A percentile compares a stretch with the other conserved stretches of the same genome.
phyloP scores from a whole-genome alignment of 2,329 filamentous ascomycete genomes.

The Dothiorella sarmentorum region DNA sequence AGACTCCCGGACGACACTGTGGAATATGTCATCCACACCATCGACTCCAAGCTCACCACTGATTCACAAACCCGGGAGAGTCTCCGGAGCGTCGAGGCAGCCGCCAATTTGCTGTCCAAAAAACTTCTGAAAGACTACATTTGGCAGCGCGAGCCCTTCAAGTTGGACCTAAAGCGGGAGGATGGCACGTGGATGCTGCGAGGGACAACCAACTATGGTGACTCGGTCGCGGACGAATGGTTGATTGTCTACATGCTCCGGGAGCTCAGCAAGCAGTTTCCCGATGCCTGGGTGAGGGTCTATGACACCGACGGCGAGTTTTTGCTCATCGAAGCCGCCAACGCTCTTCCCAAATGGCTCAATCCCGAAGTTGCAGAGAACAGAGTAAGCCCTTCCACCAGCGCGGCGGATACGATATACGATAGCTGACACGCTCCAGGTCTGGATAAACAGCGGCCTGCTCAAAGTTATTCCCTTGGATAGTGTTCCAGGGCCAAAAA shows the following conservation, averaged over 20 bases:
- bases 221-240: constrained; percentile 97
- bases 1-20: constrained; percentile 77
- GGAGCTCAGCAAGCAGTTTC: constrained; percentile 70
- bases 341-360: constrained; percentile 81
- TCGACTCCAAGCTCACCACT: constrained; percentile 53
- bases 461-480: constrained; percentile 67
- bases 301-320: constrained; percentile 93
- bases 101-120: constrained; percentile 60
- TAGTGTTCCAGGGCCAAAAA: constrained; percentile 19
- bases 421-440: constrained; percentile 36
- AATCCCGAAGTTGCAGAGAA: constrained; percentile 87
- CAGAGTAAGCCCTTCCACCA: constrained; percentile 47
- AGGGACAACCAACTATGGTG: constrained; percentile 82
- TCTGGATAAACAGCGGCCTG: constrained; percentile 81
- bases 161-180: constrained; percentile 60
- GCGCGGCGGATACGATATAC: not conserved
- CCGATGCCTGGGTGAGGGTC: constrained; percentile 75
- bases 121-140: constrained; percentile 78
- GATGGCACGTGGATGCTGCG: constrained; percentile 61
- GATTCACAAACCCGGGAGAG: constrained; percentile 58
- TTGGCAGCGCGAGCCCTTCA: constrained; percentile 86
- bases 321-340: constrained; percentile 88
- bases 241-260: constrained; percentile 85
- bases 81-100: constrained; percentile 70
- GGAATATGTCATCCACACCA: constrained; percentile 75